Conservation (phyloP, 2,329 filamentous ascomycete genomes). For the Trichoderma sp. region DNA sequence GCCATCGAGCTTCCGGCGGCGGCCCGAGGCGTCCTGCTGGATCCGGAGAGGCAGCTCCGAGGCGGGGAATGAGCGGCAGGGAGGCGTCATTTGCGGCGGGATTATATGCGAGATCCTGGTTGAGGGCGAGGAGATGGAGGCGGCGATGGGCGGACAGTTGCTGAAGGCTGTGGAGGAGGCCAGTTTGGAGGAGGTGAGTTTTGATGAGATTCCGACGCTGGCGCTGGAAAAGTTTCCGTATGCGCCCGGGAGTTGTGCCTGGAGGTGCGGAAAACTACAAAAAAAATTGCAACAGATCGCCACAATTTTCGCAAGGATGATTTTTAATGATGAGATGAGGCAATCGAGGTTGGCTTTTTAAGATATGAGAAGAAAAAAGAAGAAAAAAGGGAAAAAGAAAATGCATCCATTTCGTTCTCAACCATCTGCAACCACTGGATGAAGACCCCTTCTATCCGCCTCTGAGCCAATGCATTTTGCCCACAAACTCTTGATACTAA, state of each 20-base stretch:
- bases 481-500: not conserved
- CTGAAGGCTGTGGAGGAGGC: constrained; percentile 55
- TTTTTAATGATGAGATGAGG: not conserved
- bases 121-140: constrained; percentile 32
- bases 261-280: not conserved
- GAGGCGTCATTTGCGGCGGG: constrained; percentile 51
- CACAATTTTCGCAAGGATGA: not conserved
- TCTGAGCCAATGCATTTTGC: not conserved
- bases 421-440: not conserved
- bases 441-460: not conserved
- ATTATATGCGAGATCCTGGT: not conserved
- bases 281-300: not conserved
- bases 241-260: not conserved
- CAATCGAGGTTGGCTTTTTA: not conserved
- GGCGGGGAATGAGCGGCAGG: constrained; percentile 53
- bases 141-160: constrained; percentile 46
- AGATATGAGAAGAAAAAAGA: not conserved
- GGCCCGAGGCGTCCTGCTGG: constrained; percentile 47
- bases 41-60: constrained; percentile 48
- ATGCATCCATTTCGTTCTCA: not conserved
- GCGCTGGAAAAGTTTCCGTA: not conserved
- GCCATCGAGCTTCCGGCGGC: constrained; percentile 49
- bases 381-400: not conserved
- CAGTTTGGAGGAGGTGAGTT: constrained; percentile 58
- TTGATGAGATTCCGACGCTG: not conserved